Base-by-base conservation (phyloP, 768 basidiomycete species). In the Lactarius vividus region DNA sequence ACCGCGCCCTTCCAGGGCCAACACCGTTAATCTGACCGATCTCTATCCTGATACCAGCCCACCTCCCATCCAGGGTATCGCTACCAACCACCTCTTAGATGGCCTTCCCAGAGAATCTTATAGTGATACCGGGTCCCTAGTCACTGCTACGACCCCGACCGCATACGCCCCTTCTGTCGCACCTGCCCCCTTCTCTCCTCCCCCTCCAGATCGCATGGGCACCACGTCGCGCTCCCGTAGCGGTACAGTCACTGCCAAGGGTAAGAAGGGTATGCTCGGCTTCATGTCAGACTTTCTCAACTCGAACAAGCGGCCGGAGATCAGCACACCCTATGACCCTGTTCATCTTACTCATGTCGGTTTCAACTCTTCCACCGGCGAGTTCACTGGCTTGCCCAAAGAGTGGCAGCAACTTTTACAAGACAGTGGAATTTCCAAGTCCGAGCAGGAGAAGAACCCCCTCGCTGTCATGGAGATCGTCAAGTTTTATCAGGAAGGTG, bases 261-360 rank as follows among this genome's bases (percentile, higher is more conserved):
- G 80, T 18, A 83, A 83, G 75, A 89, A 88, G 77, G 86, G 89
- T 68, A 85, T 92, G 74, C 72, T 83, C 28, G 79, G 77, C 35
- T 82, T 83, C 75, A 82, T 92, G 73, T 83, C 89, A 46, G 87
- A 92, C 74, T 87, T 94, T 71, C 87, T 93, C 76, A 88, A 84
- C 74, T 81, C 84, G 63, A 83, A 84, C 44, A 93, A 91, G 77
- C 85, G 89, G 15, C 87, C 85, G 16, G 94, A 96, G 78, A 98
- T 99, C 81, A 94, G 92, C 75, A 96, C 95, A 0, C 97, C 97
- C 0, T 98, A 96, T 75, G 97, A 99, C 78, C 97, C 97, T 37
- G 96, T 98, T 44, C 96, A 98, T 80, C 89, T 99, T 73, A 98
- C 97, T 3, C 97, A 99, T 75, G 97, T 99, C 74, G 96, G 96